Evolutionary conservation across 768 basidiomycete genomes (phyloP), one percentile per base, ranked within the genome.

Genomic region (Chalciporus chontae): DNA sequence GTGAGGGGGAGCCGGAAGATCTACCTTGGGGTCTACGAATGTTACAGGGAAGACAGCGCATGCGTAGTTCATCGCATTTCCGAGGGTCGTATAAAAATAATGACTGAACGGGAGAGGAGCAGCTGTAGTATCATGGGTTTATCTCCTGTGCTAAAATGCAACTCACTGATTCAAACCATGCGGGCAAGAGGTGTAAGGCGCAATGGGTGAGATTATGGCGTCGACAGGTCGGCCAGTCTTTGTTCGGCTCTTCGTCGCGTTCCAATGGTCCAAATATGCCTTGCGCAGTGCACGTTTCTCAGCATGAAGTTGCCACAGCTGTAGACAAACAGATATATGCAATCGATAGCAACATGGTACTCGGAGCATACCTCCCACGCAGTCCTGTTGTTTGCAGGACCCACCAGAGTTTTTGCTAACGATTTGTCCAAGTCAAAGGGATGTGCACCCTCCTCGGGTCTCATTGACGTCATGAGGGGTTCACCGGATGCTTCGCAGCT

Each of bases 191-290:
- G 72, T 58, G 55, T 71, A 74, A 6, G 74, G 69, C 3, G 70
- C 71, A 0, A 63, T 72, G 14, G 80, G 75, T 8, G 68, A 69
- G 46, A 81, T 75, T 59, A 81, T 72, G 3, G 74, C 77, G 53
- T 81, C 80, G 5, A 81, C 70, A 0, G 79, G 77, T 27, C 79
- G 63, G 9, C 74, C 76, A 0, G 77, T 81, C 6, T 67, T 68
- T 14, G 80, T 81, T 27, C 47, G 47, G 3, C 32, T 49, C n/a
- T 42, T 66, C 2, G 79, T 79, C 9, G 66, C 68, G 32, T 77
- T 69, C 78, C 77, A 79, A 38, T 75, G 68, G 52, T 76, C 75
- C 26, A 80, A 67, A 51, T 77, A 71, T 24, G 69, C 67, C 56
- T 76, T 74, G 51, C 75, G 70, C 36, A 75, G 63, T 6, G 59